Conservation (phyloP, 352 stramenopile genomes). For the Saprolegnia parasitica region DNA sequence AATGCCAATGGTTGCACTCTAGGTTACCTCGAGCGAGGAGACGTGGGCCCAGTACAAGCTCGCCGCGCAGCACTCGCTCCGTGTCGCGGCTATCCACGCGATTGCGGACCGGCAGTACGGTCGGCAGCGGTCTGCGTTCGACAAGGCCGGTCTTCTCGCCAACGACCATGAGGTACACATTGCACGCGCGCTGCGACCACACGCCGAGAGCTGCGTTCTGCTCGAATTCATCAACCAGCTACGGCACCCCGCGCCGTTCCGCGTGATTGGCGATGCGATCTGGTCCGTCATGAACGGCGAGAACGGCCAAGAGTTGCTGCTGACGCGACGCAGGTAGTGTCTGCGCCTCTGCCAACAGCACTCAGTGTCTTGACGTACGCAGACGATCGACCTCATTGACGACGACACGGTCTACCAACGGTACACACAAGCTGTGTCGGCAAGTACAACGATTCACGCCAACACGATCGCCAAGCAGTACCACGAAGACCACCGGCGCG, state of each 20-base stretch:
- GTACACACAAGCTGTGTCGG: not conserved
- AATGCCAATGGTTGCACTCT: not conserved
- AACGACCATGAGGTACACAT: not conserved
- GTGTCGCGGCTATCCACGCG: constrained; percentile 20
- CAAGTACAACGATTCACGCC: not conserved
- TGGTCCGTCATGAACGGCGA: constrained; percentile 17
- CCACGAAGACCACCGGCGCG: not conserved
- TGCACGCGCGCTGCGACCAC: not conserved
- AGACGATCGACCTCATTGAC: constrained; percentile 16
- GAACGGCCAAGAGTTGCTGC: not conserved
- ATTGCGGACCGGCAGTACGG: constrained; percentile 19
- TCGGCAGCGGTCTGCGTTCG: constrained; percentile 7
- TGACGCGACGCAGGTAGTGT: constrained; percentile 1
- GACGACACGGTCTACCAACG: constrained; percentile 5
- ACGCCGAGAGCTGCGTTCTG: not conserved
- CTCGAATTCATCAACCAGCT: constrained; percentile 16
- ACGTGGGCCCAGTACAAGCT: constrained; percentile 11
- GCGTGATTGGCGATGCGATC: not conserved
- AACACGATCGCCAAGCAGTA: constrained; percentile 21
- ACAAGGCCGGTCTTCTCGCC: not conserved
- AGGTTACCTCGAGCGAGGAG: not conserved
- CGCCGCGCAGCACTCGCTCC: constrained; percentile 16
- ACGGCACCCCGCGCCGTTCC: not conserved
- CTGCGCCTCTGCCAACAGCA: not conserved
- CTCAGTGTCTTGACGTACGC: not conserved